A percentile compares a stretch with the other conserved stretches of the same genome.
Evolutionary conservation across 805 yeast species (phyloP).

Genomic region (Debaryomyces maramus): DNA sequence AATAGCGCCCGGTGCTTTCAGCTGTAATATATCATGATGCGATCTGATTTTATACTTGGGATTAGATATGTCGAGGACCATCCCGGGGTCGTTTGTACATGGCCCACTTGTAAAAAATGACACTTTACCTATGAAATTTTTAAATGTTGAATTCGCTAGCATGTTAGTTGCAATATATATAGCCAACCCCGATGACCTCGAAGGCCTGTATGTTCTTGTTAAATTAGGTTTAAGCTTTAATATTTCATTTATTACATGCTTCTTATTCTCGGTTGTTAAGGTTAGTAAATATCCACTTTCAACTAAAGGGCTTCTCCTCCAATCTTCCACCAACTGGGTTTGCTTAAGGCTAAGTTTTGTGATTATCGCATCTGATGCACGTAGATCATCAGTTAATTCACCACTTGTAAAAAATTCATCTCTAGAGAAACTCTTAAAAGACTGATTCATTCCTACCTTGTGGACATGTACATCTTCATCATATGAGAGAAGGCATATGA

Average conservation of each 20-base stretch:
- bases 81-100: slow-evolving; percentile 38
- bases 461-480: too few relatives aligned
- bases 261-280: slow-evolving; percentile 8
- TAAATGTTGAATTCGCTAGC: slow-evolving; percentile 18
- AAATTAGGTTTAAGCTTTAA: slow-evolving; percentile 20
- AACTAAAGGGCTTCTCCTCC: too few relatives aligned
- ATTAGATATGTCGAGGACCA: slow-evolving; percentile 23
- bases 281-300: slow-evolving; percentile 10
- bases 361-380: too few relatives aligned
- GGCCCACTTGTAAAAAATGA: slow-evolving; percentile 39
- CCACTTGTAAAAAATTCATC: too few relatives aligned
- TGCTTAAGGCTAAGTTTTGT: too few relatives aligned
- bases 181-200: slow-evolving; percentile 38
- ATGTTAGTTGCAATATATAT: slow-evolving; percentile 23
- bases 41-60: slow-evolving; percentile 26
- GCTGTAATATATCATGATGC: slow-evolving; percentile 35
- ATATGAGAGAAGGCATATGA: too few relatives aligned
- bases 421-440: too few relatives aligned
- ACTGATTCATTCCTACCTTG: too few relatives aligned
- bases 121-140: slow-evolving; percentile 26
- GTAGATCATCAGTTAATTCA: too few relatives aligned
- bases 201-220: slow-evolving; percentile 29
- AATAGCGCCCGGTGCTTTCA: slow-evolving; percentile 25
- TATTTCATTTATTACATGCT: slow-evolving; percentile 12
- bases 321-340: too few relatives aligned